Percentiles rank a stretch among this genome's conserved stretches.
phyloP scores from a whole-genome alignment of 371 early-diverging fungal species.

The Apophysomyces ossiformis region DNA sequence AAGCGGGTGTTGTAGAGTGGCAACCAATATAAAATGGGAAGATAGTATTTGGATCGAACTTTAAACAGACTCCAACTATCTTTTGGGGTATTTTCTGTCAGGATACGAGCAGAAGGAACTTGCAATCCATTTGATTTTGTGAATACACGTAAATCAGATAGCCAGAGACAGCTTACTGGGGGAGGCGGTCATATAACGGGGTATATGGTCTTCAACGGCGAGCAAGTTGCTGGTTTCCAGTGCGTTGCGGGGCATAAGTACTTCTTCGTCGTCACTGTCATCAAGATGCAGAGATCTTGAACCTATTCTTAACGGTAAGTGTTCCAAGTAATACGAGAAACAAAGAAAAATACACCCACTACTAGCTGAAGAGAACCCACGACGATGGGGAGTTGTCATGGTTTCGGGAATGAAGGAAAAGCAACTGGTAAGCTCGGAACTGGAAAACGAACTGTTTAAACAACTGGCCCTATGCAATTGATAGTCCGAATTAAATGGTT shows the following conservation, averaged over 20 bases:
- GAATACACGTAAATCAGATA: background rate
- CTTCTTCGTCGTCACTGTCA: slow-evolving; percentile 24
- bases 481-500: background rate
- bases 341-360: background rate
- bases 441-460: background rate
- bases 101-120: slow-evolving; percentile 6
- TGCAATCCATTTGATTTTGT: background rate
- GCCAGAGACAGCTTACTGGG: slow-evolving; percentile 15
- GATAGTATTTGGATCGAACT: slow-evolving; percentile 81
- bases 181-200: slow-evolving; percentile 29
- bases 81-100: slow-evolving; percentile 19
- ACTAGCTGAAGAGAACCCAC: background rate
- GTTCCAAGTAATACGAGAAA: background rate
- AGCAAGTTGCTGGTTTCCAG: slow-evolving; percentile 10
- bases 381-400: background rate
- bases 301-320: slow-evolving; percentile 7
- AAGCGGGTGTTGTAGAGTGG: slow-evolving; percentile 70
- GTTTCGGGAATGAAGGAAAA: background rate
- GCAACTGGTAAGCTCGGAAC: slow-evolving; percentile 3
- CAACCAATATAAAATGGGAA: slow-evolving; percentile 89
- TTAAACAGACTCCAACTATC: slow-evolving; percentile 48
- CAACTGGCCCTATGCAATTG: background rate
- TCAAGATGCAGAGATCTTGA: slow-evolving; percentile 26
- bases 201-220: slow-evolving; percentile 19
- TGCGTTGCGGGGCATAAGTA: background rate